Percentiles rank a stretch among this genome's conserved stretches.
Conservation (phyloP, 305 asterid species). For the Fraxinus paxiana region DNA sequence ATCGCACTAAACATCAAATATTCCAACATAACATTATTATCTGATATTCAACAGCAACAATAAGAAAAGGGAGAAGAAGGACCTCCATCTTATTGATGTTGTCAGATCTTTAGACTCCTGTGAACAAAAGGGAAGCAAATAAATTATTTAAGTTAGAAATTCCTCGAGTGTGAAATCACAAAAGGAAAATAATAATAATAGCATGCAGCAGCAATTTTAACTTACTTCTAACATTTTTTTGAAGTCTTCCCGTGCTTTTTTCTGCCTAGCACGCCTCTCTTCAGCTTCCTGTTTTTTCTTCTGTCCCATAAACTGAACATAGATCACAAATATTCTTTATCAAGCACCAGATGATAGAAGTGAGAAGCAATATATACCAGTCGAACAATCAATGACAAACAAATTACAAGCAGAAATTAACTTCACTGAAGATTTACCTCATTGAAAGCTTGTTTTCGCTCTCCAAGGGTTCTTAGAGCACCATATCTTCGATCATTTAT, state of each 20-base stretch:
- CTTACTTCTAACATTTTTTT: conserved; percentile 80
- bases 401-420: conserved; percentile 26
- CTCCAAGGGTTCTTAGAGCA: conserved; percentile 71
- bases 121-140: conserved; percentile 14
- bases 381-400: conserved; percentile 8
- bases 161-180: not conserved
- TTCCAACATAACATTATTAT: conserved; percentile 1
- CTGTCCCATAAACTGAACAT: conserved; percentile 62
- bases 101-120: conserved; percentile 84
- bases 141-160: conserved; percentile 11
- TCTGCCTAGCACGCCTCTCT: conserved; percentile 76
- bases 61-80: conserved; percentile 34
- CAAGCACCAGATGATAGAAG: conserved; percentile 20
- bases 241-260: conserved; percentile 76
- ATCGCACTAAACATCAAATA: conserved; percentile 1
- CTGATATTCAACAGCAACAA: not conserved
- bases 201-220: not conserved
- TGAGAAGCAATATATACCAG: conserved; percentile 15
- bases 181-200: not conserved
- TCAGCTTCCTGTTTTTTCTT: conserved; percentile 84
- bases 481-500: conserved; percentile 84
- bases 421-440: conserved; percentile 53
- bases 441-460: conserved; percentile 79
- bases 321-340: conserved; percentile 18
- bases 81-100: conserved; percentile 82